phyloP scores from a whole-genome alignment of 2,329 filamentous ascomycete genomes.

The Fusarium beomiforme region DNA sequence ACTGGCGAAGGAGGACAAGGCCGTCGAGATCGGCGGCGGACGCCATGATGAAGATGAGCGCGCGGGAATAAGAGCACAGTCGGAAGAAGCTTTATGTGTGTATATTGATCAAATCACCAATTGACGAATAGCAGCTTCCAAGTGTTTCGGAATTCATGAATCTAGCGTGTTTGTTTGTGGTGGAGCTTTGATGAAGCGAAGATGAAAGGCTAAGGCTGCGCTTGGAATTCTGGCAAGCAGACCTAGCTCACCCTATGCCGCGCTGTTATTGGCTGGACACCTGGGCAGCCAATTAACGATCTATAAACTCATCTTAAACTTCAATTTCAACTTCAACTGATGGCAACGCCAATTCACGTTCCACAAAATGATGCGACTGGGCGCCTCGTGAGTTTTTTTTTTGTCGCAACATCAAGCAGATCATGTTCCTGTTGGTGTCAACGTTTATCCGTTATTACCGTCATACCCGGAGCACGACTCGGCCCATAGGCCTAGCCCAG shows the following conservation, averaged over 20 bases:
- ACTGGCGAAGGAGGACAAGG: slow-evolving; percentile 83
- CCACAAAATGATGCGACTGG: neutral
- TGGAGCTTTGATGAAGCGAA: slow-evolving; percentile 19
- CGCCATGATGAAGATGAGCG: slow-evolving; percentile 59
- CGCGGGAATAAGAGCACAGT: slow-evolving; percentile 5
- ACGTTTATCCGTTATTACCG: neutral
- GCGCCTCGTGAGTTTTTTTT: neutral
- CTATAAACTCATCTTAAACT: neutral
- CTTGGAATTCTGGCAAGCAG: slow-evolving; percentile 37
- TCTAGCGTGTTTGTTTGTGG: neutral
- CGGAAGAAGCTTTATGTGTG: neutral
- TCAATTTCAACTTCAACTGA: neutral
- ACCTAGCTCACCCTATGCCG: slow-evolving; percentile 17
- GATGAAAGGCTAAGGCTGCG: slow-evolving; percentile 43
- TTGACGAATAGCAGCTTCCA: neutral
- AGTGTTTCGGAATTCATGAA: neutral
- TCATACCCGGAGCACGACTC: neutral
- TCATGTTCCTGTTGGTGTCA: neutral
- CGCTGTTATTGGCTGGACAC: slow-evolving; percentile 6
- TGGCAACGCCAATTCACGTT: neutral
- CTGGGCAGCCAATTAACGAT: slow-evolving; percentile 33
- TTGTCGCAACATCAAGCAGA: neutral
- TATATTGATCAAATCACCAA: neutral
- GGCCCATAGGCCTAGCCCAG: neutral
- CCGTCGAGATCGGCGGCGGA: slow-evolving; percentile 72